These are phyloP conservation scores for Chaetomium strumarium DNA, from an alignment of 2,329 filamentous ascomycete species.

Conservation along the genomic window DNA sequence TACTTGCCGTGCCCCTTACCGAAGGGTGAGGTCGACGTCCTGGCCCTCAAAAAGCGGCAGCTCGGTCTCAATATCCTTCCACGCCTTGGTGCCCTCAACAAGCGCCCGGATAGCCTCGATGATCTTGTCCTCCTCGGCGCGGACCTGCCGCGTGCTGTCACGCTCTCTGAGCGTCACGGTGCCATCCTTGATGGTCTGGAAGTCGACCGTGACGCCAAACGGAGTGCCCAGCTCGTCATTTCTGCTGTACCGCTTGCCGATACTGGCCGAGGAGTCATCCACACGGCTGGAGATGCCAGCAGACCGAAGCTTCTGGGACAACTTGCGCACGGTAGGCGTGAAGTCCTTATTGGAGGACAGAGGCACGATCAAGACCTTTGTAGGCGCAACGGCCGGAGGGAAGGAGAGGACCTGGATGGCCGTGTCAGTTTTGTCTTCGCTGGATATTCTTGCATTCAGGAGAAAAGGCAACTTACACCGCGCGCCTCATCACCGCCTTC, in stretches of 20 bases:
- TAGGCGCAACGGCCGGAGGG: conserved; percentile 70
- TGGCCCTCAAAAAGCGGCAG: conserved; percentile 82
- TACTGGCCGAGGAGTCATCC: conserved; percentile 84
- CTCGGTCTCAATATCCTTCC: conserved; percentile 65
- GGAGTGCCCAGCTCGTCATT: conserved; percentile 96
- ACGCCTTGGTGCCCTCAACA: conserved; percentile 48
- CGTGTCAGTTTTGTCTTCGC: conserved; percentile 31
- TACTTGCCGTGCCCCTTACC: conserved; percentile 5
- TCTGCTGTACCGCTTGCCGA: conserved; percentile 89
- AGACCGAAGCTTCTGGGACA: conserved; percentile 71
- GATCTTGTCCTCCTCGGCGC: conserved; percentile 74
- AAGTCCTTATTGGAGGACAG: conserved; percentile 78
- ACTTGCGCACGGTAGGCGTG: conserved; percentile 64
- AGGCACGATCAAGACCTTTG: conserved; percentile 88
- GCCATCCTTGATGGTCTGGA: conserved; percentile 85
- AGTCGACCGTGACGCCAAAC: conserved; percentile 90
- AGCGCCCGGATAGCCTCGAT: conserved; percentile 61
- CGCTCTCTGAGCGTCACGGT: conserved; percentile 84
- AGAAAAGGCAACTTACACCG: conserved; percentile 57
- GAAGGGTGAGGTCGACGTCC: conserved; percentile 35
- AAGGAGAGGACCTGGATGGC: conserved; percentile 48
- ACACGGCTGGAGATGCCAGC: conserved; percentile 76
- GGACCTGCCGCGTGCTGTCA: conserved; percentile 86
- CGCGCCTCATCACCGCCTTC: conserved; percentile 75
- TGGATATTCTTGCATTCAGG: conserved; percentile 26